Base-by-base conservation (phyloP, 108 stramenopile genomes). In the Mediolabrus comicus region DNA sequence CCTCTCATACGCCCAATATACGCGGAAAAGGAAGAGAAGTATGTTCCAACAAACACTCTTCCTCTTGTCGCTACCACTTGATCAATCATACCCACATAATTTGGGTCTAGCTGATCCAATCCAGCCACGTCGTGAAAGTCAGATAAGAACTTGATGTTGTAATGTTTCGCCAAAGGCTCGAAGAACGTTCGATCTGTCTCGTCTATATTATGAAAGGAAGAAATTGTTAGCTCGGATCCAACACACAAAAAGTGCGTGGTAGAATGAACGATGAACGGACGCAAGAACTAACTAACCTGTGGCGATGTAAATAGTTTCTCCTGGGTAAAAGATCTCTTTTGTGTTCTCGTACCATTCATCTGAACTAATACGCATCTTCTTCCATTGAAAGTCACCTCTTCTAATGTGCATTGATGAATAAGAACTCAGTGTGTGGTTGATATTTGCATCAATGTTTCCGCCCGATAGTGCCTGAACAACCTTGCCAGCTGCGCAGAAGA, bases 61-160 rank as follows among this genome's bases (percentile, higher is more conserved):
- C 87, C 97, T 58, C 92, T 82, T 61, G 87, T 84, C 16, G 94
- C 87, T 32, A 98, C 86, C 65, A 95, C 82, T 16, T 79, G 88
- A 60, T 98, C 97, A 27, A 98, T 82, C 96, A 98, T 98, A 13
- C 96, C 96, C 49, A 92, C 74, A 62, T 84, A 94, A 60, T 92
- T 91, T 13, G 82, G 73, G 65, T 98, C 92, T 19, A 97, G 56
- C 24, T 76, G 80, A 13, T 53, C 74, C 58, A 97, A 59, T 3
- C 70, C 79, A 3, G 83, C 91, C 32, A 76, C 64, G 12, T 91
- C 85, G 17, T 61, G 77, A 59, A 88, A 95, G 67, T 94, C 93
- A 59, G 84, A 83, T 11, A 95, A 71, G 56, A 93, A 94, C 30
- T 80, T 68, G 30, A 97, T 30, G 13, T 83, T 80, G 53, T 84